phyloP scores from a whole-genome alignment of 768 basidiomycete genomes.

The Mrakia gelida region DNA sequence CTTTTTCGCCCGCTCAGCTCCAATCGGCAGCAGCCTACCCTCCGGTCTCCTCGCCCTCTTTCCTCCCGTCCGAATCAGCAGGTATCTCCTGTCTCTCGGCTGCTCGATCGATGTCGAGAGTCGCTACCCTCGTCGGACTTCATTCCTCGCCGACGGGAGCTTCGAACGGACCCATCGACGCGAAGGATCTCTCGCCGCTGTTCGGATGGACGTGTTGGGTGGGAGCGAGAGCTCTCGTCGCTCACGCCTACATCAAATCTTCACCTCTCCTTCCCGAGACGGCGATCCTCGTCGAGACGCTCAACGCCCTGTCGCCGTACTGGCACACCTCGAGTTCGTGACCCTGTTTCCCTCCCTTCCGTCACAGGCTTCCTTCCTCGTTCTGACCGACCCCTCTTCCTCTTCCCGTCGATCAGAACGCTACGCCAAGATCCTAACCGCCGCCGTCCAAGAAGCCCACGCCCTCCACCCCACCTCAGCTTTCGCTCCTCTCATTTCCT shows the following conservation, averaged over 20 bases:
- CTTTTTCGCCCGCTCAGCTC: neutral
- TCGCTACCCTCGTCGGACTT: conserved; percentile 12
- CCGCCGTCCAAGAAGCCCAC: conserved; percentile 18
- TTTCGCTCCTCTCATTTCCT: neutral
- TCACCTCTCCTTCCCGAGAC: conserved; percentile 19
- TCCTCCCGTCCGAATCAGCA: conserved; percentile 24
- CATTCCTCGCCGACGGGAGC: conserved; percentile 10
- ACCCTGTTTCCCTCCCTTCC: neutral
- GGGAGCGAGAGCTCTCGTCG: conserved; percentile 20
- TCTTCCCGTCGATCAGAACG: neutral
- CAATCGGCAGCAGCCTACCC: conserved; percentile 30
- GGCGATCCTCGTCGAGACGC: conserved; percentile 21
- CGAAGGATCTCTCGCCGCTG: neutral
- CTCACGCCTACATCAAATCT: conserved; percentile 12
- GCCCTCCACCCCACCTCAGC: neutral
- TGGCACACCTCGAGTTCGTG: conserved; percentile 23
- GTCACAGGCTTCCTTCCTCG: neutral
- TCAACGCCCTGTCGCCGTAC: conserved; percentile 12
- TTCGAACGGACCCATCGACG: conserved; percentile 13
- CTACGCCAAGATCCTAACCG: conserved; percentile 25
- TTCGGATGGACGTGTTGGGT: conserved; percentile 28
- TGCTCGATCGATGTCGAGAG: neutral
- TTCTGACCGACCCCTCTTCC: too few species aligned
- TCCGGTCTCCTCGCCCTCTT: conserved; percentile 19
- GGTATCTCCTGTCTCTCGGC: conserved; percentile 16